A percentile compares a stretch with the other conserved stretches of the same genome.
Evolutionary conservation across 768 basidiomycete genomes (phyloP).

Genomic region (Amanita thiersii): DNA sequence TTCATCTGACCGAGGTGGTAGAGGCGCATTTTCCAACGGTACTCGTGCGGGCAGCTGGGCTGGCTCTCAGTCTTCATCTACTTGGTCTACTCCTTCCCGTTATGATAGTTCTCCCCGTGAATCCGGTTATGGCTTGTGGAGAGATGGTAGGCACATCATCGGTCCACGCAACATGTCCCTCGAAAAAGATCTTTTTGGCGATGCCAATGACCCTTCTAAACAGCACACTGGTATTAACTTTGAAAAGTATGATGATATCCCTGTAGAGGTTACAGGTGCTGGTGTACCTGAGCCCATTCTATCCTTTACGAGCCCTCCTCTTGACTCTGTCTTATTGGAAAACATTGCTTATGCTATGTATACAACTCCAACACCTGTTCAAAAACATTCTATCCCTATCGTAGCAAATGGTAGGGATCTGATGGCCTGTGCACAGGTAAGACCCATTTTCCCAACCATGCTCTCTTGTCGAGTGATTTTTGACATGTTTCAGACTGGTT

Average conservation of each 20-base stretch:
- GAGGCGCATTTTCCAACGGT: slow-evolving; percentile 28
- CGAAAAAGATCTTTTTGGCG: slow-evolving; percentile 96
- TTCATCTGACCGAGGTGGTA: slow-evolving; percentile 30
- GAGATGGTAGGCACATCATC: slow-evolving; percentile 80
- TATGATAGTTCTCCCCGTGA: slow-evolving; percentile 41
- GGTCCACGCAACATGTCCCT: slow-evolving; percentile 79
- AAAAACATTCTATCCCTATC: slow-evolving; percentile 99
- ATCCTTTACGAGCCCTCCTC: slow-evolving; percentile 79
- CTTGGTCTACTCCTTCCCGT: slow-evolving; percentile 32
- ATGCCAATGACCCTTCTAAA: slow-evolving; percentile 73
- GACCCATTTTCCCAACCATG: slow-evolving; percentile 13
- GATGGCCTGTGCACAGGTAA: slow-evolving; percentile 91
- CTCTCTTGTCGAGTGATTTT: slow-evolving; percentile 9
- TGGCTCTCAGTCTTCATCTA: slow-evolving; percentile 26
- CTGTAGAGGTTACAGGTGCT: slow-evolving; percentile 95
- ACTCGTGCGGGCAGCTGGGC: slow-evolving; percentile 38
- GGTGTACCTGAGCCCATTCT: slow-evolving; percentile 94
- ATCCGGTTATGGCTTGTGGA: slow-evolving; percentile 74
- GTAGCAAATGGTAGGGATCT: slow-evolving; percentile 83
- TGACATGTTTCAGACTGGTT: slow-evolving; percentile 71
- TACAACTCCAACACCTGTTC: slow-evolving; percentile 93
- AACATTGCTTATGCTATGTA: slow-evolving; percentile 93
- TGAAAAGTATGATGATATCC: slow-evolving; percentile 99
- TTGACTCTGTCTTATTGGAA: slow-evolving; percentile 90
- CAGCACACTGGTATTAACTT: slow-evolving; percentile 99